Base-by-base conservation (phyloP, 2,329 filamentous ascomycete genomes). In the Cladophialophora yegresii region DNA sequence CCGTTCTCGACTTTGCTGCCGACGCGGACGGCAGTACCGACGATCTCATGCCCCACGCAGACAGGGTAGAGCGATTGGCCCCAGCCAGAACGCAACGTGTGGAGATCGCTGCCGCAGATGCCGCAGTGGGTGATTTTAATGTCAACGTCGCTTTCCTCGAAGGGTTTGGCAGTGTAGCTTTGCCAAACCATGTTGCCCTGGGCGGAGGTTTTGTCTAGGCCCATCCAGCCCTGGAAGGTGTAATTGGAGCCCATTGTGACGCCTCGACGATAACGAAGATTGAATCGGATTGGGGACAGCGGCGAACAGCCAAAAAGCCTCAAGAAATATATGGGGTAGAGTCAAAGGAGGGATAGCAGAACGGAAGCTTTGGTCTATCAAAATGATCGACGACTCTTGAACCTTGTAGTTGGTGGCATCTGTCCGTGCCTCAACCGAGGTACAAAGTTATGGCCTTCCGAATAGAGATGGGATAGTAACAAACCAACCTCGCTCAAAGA, bases 111-210 rank as follows among this genome's bases (percentile, higher is more conserved):
- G 59, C 85, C 87, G 73, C 87, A 89, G 68, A 89, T 83, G 64
- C 87, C 87, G 71, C 86, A 89, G 77, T 89, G 86, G 2, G 85
- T 84, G 68, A 90, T 77, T 72, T 84, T 80, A 70, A 90, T 87
- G 71, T 89, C 87, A 58, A 90, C 78, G 67, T 89, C 87, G n/a
- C 80, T 83, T 71, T 87, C 84, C 22, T 85, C 81, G 64, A 77
- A 80, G 10, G 76, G 73, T 61, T 80, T 80, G 2, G 78, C 77
- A 9, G 71, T 69, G 71, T 76, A 81, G 22, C 63, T 65, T 55
- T 68, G 62, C 71, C 70, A 72, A 32, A 68, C 65, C 69, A 72
- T 70, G 23, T 83, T 83, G 63, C 84, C 84, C 58, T 84, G 72
- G 36, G 76, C 80, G 12, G 82, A 75, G 64, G 76, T 75, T 33